Evolutionary conservation across 768 basidiomycete genomes (phyloP), one percentile per base, ranked within the genome.

Genomic region (Candolleomyces aberdarensis): DNA sequence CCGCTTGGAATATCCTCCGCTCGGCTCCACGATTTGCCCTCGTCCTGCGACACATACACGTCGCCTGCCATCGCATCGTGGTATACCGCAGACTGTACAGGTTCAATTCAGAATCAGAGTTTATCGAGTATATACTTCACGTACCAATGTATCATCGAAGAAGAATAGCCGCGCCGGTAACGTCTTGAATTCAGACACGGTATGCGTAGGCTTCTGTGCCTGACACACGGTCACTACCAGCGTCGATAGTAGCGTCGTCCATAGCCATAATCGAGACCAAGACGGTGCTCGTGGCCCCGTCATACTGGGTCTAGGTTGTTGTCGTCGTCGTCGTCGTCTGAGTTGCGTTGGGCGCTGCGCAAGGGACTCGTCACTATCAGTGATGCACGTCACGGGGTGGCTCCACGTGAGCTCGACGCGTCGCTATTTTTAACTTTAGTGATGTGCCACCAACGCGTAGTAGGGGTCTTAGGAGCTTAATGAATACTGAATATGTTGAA

Each of bases 131-230:
- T n/a, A 9, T 8, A 20, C 3, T 63, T 9, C 56, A 57, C 67
- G 66, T 66, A 96, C 96, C 32, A 88, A 74, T 7, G 92, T 88
- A 75, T 97, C 96, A 63, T 98, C 92, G 75, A 98, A 97, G 81
- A 94, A 98, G 77, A 90, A 91, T 56, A 96, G 70, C 66, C 83
- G 80, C 13, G 83, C 83, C 9, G 94, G 94, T 40, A 91, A 76
- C 71, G 91, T 90, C 52, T 83, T 68, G 72, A 96, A 92, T 59
- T 78, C 75, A 39, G 74, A 80, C 57, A 87, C 65, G 6, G 74
- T 62, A 63, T 81, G 75, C 61, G 80, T 70, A 65, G 86, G 87
- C 29, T 80, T 57, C 60, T 69, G 68, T 80, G 81, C 44, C 56
- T 56, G 14, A 41, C 51, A 47, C 31, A 54, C 10, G 19, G 32